These are phyloP conservation scores for Fusarium albosuccineum DNA, from an alignment of 2,329 filamentous ascomycete genomes.

Conservation along the genomic window DNA sequence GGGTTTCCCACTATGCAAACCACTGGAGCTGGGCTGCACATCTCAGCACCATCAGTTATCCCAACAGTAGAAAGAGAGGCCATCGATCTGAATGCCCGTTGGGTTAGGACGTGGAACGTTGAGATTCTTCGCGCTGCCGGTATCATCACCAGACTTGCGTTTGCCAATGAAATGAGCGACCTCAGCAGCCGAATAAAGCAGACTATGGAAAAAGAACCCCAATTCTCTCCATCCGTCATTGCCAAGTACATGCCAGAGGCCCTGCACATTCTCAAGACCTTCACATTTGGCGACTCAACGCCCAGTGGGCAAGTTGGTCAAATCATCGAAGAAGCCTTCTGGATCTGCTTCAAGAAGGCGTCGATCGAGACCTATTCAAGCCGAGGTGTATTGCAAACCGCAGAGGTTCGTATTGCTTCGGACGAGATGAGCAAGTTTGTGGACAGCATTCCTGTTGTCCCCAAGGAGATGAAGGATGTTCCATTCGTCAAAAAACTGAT, in stretches of 20 bases:
- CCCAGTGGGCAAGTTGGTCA: slow-evolving; percentile 86
- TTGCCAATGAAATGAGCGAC: slow-evolving; percentile 86
- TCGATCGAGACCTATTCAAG: slow-evolving; percentile 91
- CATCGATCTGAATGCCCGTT: slow-evolving; percentile 95
- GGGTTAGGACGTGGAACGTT: slow-evolving; percentile 94
- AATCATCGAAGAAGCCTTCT: slow-evolving; percentile 94
- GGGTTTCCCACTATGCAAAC: slow-evolving; percentile 98
- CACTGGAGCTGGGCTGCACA: slow-evolving; percentile 91
- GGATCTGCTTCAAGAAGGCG: slow-evolving; percentile 87
- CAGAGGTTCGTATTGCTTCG: slow-evolving; percentile 81
- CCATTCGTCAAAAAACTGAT: slow-evolving; percentile 84
- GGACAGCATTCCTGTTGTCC: slow-evolving; percentile 87
- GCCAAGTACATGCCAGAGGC: slow-evolving; percentile 80
- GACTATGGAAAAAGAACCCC: slow-evolving; percentile 59
- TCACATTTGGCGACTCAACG: slow-evolving; percentile 90
- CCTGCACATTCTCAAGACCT: slow-evolving; percentile 86
- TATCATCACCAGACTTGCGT: slow-evolving; percentile 89
- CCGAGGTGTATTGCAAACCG: slow-evolving; percentile 86
- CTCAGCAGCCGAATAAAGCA: slow-evolving; percentile 72
- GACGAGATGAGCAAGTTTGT: slow-evolving; percentile 79
- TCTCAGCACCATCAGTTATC: slow-evolving; percentile 95
- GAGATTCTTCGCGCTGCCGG: slow-evolving; percentile 93
- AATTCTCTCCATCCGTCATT: slow-evolving; percentile 74
- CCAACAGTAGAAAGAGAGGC: slow-evolving; percentile 97
- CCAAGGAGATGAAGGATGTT: slow-evolving; percentile 79